phyloP scores from a whole-genome alignment of 257 asterid species.

The Orobanche coerulescens region DNA sequence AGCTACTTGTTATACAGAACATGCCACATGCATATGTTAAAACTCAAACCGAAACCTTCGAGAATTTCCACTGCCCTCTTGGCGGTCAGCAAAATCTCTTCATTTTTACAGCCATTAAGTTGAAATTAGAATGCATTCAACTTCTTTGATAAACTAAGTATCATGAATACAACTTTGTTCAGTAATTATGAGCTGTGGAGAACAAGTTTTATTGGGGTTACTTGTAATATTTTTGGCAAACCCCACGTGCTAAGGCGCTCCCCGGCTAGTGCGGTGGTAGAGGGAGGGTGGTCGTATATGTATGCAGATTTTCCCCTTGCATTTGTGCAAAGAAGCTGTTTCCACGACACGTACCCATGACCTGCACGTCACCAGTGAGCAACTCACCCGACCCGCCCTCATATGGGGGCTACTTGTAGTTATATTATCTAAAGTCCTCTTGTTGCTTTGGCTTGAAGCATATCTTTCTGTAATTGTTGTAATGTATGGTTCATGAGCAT shows the following conservation, averaged over 20 bases:
- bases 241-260: too few species aligned
- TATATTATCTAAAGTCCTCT: neutral
- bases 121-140: neutral
- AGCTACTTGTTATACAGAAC: neutral
- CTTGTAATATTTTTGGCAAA: too few species aligned
- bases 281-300: too few species aligned
- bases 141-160: slow-evolving; percentile 9
- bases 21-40: neutral
- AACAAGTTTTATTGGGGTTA: neutral
- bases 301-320: too few species aligned
- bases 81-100: neutral
- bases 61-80: neutral
- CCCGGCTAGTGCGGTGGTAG: too few species aligned
- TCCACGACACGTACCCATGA: too few species aligned
- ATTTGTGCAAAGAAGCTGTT: too few species aligned
- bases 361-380: too few species aligned
- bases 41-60: neutral
- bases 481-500: slow-evolving; percentile 4
- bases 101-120: neutral
- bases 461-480: neutral
- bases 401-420: too few species aligned
- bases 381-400: too few species aligned
- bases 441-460: slow-evolving; percentile 1
- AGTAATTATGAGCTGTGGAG: neutral
- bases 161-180: neutral